Evolutionary conservation across 371 early-diverging fungal species (phyloP).

Genomic region (Mucor circinelloides): DNA sequence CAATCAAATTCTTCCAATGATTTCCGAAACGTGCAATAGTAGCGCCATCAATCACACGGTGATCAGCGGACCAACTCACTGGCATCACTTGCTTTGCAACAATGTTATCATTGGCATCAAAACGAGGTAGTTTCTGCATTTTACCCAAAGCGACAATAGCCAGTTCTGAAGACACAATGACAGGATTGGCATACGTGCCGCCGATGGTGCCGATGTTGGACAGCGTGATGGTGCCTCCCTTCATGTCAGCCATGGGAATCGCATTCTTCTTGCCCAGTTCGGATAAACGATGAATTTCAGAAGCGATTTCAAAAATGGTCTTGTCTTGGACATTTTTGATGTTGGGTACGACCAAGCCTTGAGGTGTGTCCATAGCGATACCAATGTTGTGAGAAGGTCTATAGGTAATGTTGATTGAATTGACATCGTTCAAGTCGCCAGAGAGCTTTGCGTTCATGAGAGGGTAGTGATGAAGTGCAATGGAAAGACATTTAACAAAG

Average conservation of each 20-base stretch:
- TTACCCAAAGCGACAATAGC: slow-evolving; percentile 94
- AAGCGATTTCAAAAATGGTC: slow-evolving; percentile 91
- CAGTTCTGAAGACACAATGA: slow-evolving; percentile 83
- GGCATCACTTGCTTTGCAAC: slow-evolving; percentile 76
- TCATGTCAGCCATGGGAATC: slow-evolving; percentile 71
- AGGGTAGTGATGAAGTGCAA: slow-evolving; percentile 84
- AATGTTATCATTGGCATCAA: slow-evolving; percentile 62
- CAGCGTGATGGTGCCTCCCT: slow-evolving; percentile 88
- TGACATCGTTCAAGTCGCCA: slow-evolving; percentile 43
- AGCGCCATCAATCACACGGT: slow-evolving; percentile 97
- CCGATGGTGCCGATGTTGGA: slow-evolving; percentile 96
- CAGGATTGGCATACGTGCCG: slow-evolving; percentile 90
- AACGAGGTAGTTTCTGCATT: slow-evolving; percentile 85
- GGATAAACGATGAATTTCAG: slow-evolving; percentile 80
- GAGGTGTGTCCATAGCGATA: slow-evolving; percentile 96
- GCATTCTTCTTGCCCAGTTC: slow-evolving; percentile 70
- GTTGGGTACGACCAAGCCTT: slow-evolving; percentile 93
- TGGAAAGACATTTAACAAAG: slow-evolving; percentile 89
- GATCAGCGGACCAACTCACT: slow-evolving; percentile 95
- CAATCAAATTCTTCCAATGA: slow-evolving; percentile 84
- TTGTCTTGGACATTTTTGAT: slow-evolving; percentile 89
- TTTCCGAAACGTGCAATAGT: slow-evolving; percentile 92
- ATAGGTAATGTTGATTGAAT: slow-evolving; percentile 66
- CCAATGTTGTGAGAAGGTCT: slow-evolving; percentile 89
- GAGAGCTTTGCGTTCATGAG: slow-evolving; percentile 85